Evolutionary conservation across 441 rosid species (phyloP), one percentile per base, ranked within the genome.

Genomic region (Euphorbia schlechtendalii): DNA sequence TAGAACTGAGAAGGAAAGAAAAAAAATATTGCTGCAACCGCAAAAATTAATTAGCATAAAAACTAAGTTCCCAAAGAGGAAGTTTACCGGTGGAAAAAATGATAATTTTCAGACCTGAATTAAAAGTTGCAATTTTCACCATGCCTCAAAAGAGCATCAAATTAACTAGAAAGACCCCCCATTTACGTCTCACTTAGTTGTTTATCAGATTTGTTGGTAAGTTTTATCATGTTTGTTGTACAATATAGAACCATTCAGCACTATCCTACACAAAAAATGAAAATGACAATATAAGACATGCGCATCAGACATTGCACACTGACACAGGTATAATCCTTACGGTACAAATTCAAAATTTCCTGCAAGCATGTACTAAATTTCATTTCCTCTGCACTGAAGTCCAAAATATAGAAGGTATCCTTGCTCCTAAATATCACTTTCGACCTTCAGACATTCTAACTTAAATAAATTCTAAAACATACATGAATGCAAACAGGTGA

Each of bases 351-450:
- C 30, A 13, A 27, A 12, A 18, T 6, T 41, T 43, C 2, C 41
- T 5, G 12, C 53, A 25, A 6, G 63, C 63, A 20, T 36, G 18
- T n/a, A 66, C 36, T 57, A 15, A 57, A 57, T 32, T 46, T 12
- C 28, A 57, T 9, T 13, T 46, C 20, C 5, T 3, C n/a, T 65
- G 27, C 25, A 24, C 25, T 27, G 4, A 27, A 27, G 15, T 8
- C 21, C 11, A n/a, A 48, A 4, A 30, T n/a, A 46, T 22, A 25
- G 34, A 27, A 40, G 28, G 25, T 21, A 53, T 51, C 15, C 52
- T 36, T 64, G 51, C 40, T 7, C 17, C n/a, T 12, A 64, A 53
- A n/a, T 24, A 64, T 48, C 22, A 53, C 15, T 64, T 48, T 53
- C 8, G 9, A 34, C 45, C 6, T 12, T 57, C 34, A 9, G 32